Percentiles rank a stretch among this genome's conserved stretches.
phyloP scores from a whole-genome alignment of 2,329 filamentous ascomycete species.

The Cladosporium sp. region DNA sequence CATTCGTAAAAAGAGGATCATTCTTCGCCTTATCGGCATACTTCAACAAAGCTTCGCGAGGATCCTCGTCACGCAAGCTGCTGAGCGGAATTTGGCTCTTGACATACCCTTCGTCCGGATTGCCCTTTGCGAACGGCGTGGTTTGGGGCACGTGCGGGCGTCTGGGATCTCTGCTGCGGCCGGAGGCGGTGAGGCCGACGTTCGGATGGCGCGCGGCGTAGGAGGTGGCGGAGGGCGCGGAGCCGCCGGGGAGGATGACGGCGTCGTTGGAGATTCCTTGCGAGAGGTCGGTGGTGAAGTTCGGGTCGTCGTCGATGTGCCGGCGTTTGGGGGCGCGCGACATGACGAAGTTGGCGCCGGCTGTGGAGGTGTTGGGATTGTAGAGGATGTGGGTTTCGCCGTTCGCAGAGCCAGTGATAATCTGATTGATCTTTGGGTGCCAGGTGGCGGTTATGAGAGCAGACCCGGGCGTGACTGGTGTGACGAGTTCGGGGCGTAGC shows the following conservation, averaged over 20 bases:
- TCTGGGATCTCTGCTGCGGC: slow-evolving; percentile 72
- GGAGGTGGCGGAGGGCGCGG: slow-evolving; percentile 39
- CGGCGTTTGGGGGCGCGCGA: slow-evolving; percentile 90
- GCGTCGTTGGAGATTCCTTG: slow-evolving; percentile 79
- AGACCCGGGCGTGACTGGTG: slow-evolving; percentile 80
- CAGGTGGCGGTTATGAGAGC: slow-evolving; percentile 81
- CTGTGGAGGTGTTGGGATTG: slow-evolving; percentile 74
- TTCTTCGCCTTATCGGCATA: slow-evolving; percentile 92
- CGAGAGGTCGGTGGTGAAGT: slow-evolving; percentile 77
- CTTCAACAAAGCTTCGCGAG: slow-evolving; percentile 86
- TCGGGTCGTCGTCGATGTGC: slow-evolving; percentile 90
- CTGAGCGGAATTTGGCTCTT: slow-evolving; percentile 84
- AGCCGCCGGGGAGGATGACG: slow-evolving; percentile 58
- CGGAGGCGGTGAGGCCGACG: slow-evolving; percentile 72
- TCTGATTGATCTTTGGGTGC: slow-evolving; percentile 95
- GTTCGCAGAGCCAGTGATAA: slow-evolving; percentile 89
- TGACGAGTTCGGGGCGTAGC: slow-evolving; percentile 76
- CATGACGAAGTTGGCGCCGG: slow-evolving; percentile 85
- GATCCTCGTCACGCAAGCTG: slow-evolving; percentile 93
- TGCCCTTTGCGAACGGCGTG: slow-evolving; percentile 86
- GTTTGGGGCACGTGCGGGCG: slow-evolving; percentile 78
- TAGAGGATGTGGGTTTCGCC: slow-evolving; percentile 87
- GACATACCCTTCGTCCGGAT: slow-evolving; percentile 87
- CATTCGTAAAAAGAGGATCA: slow-evolving; percentile 90
- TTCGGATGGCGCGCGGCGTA: slow-evolving; percentile 61